Conservation (phyloP, 176 grass and related monocot genomes). For the Raddia guianensis region DNA sequence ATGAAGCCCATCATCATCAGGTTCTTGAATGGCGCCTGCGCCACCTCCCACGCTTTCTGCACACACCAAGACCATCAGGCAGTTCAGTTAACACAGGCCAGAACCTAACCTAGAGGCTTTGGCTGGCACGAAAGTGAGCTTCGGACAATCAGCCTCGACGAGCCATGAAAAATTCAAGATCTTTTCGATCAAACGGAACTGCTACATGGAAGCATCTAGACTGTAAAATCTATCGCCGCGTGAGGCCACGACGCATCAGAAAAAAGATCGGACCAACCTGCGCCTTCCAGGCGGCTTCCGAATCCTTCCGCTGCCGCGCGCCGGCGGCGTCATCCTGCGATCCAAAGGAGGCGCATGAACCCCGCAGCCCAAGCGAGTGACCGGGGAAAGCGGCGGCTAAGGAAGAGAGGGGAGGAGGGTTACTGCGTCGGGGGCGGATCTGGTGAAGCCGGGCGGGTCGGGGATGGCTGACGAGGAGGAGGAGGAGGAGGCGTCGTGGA, state of each 20-base stretch:
- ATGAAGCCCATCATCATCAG: slow-evolving; percentile 99
- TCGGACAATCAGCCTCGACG: neutral
- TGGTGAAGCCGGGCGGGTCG: slow-evolving; percentile 78
- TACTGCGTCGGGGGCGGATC: slow-evolving; percentile 75
- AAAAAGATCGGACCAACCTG: slow-evolving; percentile 55
- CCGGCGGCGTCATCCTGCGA: slow-evolving; percentile 74
- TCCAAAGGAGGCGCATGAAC: slow-evolving; percentile 12
- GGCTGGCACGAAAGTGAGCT: slow-evolving; percentile 3
- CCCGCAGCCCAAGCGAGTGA: neutral
- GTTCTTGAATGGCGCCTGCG: slow-evolving; percentile 96
- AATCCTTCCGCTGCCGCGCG: slow-evolving; percentile 83
- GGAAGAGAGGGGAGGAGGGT: neutral
- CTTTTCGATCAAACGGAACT: too few species aligned
- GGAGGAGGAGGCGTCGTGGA: slow-evolving; percentile 62
- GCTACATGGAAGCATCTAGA: neutral
- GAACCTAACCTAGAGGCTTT: slow-evolving; percentile 2
- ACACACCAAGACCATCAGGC: slow-evolving; percentile 21
- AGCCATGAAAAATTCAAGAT: neutral
- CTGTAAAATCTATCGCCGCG: slow-evolving; percentile 12
- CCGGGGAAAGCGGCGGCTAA: neutral
- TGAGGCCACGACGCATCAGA: neutral
- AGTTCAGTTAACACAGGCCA: neutral
- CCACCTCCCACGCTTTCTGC: slow-evolving; percentile 99
- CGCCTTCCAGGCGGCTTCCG: slow-evolving; percentile 82
- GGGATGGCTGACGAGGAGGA: slow-evolving; percentile 49